Conservation (phyloP, 495 filamentous ascomycete genomes). For the Trypethelium eluteriae region DNA sequence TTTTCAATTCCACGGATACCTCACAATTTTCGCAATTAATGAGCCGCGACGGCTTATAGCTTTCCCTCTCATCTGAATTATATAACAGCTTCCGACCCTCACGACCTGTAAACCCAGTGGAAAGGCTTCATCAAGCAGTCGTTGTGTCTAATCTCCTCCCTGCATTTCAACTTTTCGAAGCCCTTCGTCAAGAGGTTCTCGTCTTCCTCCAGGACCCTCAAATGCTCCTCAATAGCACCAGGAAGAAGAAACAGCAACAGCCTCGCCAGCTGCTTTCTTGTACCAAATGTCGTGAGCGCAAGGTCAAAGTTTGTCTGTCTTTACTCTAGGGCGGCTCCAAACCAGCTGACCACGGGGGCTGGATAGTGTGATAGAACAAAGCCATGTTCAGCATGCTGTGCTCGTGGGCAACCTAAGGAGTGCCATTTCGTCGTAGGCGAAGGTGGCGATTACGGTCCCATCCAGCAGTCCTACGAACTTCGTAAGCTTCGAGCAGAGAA, state of each 20-base stretch:
- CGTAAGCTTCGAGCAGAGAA: slow-evolving; percentile 35
- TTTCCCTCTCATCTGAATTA: too few relatives aligned
- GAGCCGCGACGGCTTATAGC: too few relatives aligned
- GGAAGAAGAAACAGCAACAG: slow-evolving; percentile 23
- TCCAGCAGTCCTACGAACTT: slow-evolving; percentile 39
- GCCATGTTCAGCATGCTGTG: slow-evolving; percentile 42
- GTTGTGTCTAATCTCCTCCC: too few relatives aligned
- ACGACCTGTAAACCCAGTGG: too few relatives aligned
- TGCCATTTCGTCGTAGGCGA: slow-evolving; percentile 42
- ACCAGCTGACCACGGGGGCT: too few relatives aligned
- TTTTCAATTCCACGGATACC: too few relatives aligned
- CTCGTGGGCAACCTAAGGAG: slow-evolving; percentile 40
- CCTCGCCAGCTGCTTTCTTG: slow-evolving; percentile 36
- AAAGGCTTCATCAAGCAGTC: too few relatives aligned
- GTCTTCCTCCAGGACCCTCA: neutral
- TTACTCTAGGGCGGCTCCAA: neutral
- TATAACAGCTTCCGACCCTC: too few relatives aligned
- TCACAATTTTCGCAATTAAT: too few relatives aligned
- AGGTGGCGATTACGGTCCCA: slow-evolving; percentile 37
- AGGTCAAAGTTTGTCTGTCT: slow-evolving; percentile 34
- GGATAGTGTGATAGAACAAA: slow-evolving; percentile 43
- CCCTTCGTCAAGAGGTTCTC: neutral
- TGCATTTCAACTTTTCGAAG: neutral
- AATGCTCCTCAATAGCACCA: neutral
- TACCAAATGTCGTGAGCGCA: slow-evolving; percentile 38